phyloP scores from a whole-genome alignment of 768 basidiomycete genomes.

The Amanita rimosa region DNA sequence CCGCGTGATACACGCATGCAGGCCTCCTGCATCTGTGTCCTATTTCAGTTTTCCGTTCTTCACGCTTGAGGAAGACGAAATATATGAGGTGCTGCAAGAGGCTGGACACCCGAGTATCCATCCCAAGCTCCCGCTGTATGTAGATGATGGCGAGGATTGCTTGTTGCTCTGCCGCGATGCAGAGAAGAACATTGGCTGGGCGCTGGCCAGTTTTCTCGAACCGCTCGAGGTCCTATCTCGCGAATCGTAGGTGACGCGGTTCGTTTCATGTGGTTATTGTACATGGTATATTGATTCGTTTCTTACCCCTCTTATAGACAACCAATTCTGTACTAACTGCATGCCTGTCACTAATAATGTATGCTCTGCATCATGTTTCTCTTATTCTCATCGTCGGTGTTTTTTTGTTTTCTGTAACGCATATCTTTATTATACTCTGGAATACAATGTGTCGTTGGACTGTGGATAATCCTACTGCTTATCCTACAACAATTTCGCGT shows the following conservation, averaged over 20 bases:
- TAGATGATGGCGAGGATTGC: constrained; percentile 73
- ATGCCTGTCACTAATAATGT: not conserved
- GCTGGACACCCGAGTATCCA: constrained; percentile 72
- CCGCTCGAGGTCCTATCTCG: constrained; percentile 27
- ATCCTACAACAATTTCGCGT: constrained; percentile 10
- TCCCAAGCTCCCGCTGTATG: constrained; percentile 60
- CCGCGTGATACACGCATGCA: constrained; percentile 56
- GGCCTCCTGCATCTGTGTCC: constrained; percentile 48
- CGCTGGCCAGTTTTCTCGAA: constrained; percentile 69
- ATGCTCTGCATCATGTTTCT: not conserved
- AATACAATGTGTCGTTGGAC: constrained; percentile 1
- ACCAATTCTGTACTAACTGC: not conserved
- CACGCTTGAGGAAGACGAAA: constrained; percentile 46
- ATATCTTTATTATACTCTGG: constrained; percentile 3
- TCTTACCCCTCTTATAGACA: not conserved
- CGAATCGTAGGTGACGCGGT: not conserved
- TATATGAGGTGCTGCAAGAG: constrained; percentile 62
- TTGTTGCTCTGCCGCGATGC: constrained; percentile 58
- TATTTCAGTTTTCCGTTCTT: constrained; percentile 77
- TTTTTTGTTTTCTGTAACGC: not conserved
- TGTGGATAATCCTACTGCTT: not conserved
- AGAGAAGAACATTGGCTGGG: constrained; percentile 58
- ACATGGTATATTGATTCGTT: not conserved
- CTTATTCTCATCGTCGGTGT: too few relatives aligned
- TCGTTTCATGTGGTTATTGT: not conserved